phyloP scores from a whole-genome alignment of 306 rosid species.

The Quercus robur region DNA sequence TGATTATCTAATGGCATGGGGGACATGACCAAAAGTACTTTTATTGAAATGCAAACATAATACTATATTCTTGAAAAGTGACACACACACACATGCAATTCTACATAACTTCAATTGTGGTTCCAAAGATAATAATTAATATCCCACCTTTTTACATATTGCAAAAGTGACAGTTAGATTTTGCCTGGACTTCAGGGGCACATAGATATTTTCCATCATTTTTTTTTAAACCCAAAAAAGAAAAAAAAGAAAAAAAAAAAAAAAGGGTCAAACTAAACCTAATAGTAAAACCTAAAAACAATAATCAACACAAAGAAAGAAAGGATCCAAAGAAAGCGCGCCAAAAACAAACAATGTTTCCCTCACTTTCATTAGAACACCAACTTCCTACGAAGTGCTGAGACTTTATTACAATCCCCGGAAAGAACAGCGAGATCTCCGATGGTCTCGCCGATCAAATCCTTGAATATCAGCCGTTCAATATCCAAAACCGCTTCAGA shows the following conservation, averaged over 20 bases:
- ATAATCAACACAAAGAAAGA: not conserved
- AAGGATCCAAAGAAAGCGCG: slow-evolving; percentile 12
- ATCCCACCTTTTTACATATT: not conserved
- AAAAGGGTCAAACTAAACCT: not conserved
- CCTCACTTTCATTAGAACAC: slow-evolving; percentile 38
- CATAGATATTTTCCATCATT: not conserved
- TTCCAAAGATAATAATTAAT: not conserved
- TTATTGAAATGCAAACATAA: not conserved
- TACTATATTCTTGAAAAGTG: not conserved
- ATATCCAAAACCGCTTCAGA: slow-evolving; percentile 70
- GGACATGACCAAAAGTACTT: not conserved
- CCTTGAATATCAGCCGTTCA: slow-evolving; percentile 86
- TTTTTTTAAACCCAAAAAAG: slow-evolving; percentile 7
- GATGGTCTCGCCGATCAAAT: slow-evolving; percentile 76
- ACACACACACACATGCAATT: not conserved
- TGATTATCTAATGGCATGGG: too few species aligned
- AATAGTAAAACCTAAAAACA: not conserved
- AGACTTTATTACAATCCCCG: slow-evolving; percentile 18
- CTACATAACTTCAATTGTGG: not conserved
- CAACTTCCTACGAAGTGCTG: slow-evolving; percentile 60
- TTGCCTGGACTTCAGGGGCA: not conserved
- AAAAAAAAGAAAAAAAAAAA: not conserved
- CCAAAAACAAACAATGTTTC: slow-evolving; percentile 24
- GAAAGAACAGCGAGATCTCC: slow-evolving; percentile 51
- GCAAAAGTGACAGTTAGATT: not conserved